Evolutionary conservation across 805 yeast species (phyloP).

Genomic region (Wickerhamiella kurtzmanii): DNA sequence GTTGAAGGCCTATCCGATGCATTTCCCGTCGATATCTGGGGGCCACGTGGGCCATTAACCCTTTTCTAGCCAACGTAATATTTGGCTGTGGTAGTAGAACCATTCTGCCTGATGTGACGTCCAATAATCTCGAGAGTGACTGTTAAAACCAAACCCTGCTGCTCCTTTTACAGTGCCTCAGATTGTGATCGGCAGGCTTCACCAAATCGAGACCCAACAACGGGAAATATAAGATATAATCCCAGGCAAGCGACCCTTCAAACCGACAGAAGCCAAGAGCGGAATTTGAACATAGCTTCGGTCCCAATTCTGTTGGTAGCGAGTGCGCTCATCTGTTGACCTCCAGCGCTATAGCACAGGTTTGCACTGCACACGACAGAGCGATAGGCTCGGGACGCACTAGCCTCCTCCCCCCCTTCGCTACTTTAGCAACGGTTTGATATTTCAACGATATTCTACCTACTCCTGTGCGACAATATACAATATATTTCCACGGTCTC

Average conservation of each 20-base stretch:
- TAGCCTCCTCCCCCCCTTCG: no score
- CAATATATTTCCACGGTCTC: no score
- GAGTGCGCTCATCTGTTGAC: neutral
- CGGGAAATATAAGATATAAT: neutral
- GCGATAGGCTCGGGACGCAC: no score
- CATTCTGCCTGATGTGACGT: no score
- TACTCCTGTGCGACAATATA: no score
- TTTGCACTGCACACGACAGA: neutral
- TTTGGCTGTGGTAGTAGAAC: neutral
- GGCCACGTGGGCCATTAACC: neutral
- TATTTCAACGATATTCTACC: no score
- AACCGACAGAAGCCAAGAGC: neutral
- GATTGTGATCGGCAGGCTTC: neutral
- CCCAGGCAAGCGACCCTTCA: neutral
- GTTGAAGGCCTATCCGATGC: no score
- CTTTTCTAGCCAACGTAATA: neutral
- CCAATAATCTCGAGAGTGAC: neutral
- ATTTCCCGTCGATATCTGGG: no score
- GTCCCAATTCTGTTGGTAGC: neutral
- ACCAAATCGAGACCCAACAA: neutral
- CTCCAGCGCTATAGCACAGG: neutral
- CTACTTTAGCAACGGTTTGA: no score
- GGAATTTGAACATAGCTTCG: no score
- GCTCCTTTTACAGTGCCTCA: neutral
- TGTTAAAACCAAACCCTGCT: neutral